Base-by-base conservation (phyloP, 805 yeast species). In the Candida nanaspora region DNA sequence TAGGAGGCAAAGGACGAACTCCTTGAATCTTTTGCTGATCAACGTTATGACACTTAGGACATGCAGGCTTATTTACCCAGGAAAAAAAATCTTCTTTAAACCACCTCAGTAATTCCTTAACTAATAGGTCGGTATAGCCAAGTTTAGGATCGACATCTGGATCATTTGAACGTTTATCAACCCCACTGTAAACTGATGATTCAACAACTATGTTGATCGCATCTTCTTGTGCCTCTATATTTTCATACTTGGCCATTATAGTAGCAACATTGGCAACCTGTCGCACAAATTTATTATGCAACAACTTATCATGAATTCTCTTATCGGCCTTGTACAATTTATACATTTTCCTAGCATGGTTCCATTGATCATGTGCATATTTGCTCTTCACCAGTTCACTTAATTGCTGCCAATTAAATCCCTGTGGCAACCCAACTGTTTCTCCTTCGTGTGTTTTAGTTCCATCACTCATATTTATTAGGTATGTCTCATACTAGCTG, bases 21-120 rank as follows among this genome's bases (percentile, higher is more conserved):
- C 56, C 46, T 3, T 43, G 40, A 2, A 80, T 67, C 23, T 71
- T 66, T 16, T 59, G 55, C 40, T 65, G 62, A 5, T 65, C 66
- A 2, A 54, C 55, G 19, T 61, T 60, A 0, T 66, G 69, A 56
- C 95, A 84, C 0, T 39, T 38, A 0, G 63, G 54, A 49, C 96
- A 86, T 10, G 65, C 56, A 0, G 93, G 87, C 29, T 70, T 70
- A 51, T 83, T 82, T 8, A 86, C 80, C 98, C 98, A 91, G 22
- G 62, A 66, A 63, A 91, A 91, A 63, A 86, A 88, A 32, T 76
- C 81, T 31, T 78, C 66, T 50, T 86, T 87, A 65, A 82, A 91
- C 80, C 86, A 83, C 36, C 68, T 60, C 13, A 83, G 60, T 26
- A 80, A 54, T 45, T 75, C 82, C 46, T 65, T 66, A 1, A 82